Evolutionary conservation across 2,329 filamentous ascomycete species (phyloP), one percentile per base, ranked within the genome.

Genomic region (Sarocladium strictum): DNA sequence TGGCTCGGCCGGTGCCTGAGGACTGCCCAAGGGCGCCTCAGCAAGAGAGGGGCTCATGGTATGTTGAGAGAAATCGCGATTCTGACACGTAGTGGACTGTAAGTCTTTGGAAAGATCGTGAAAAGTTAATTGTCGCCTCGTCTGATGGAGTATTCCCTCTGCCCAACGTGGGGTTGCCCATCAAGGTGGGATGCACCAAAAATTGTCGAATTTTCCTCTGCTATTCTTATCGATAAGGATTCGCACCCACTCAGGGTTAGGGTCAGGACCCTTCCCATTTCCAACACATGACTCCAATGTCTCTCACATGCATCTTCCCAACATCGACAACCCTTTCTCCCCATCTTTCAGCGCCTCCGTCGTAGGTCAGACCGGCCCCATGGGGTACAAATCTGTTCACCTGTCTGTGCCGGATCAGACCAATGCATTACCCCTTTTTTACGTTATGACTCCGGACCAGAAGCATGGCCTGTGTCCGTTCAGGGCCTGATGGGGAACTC

Each of bases 181-280:
- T 51, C 47, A 51, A 51, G 47, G 47, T 51, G 47, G 47, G 47
- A 51, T 51, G 29, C 47, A 51, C 47, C 47, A 51, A 51, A 51
- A 51, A 24, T 33, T 51, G 27, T 33, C 29, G n/a, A 24, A 32
- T 23, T 33, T 35, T 47, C 24, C 19, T 23, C 23, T 12, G 9
- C 10, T 3, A 4, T 3, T 11, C 23, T 33, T 51, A 51, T 51
- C 47, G 47, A 51, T 51, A 51, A 51, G 47, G 35, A 33, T 3
- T n/a, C 19, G 9, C 11, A 12, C 3, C 27, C 17, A 23, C 19
- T 14, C 38, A 35, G 47, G 47, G 47, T 51, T 51, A 51, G 47
- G 47, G 47, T 51, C 24, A 29, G 3, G 23, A 4, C 12, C 32
- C 9, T 9, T n/a, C 19, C 15, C 15, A 6, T 38, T 38, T n/a